Evolutionary conservation across 2,329 filamentous ascomycete species (phyloP), one percentile per base, ranked within the genome.

Genomic region (Neurospora sp.): DNA sequence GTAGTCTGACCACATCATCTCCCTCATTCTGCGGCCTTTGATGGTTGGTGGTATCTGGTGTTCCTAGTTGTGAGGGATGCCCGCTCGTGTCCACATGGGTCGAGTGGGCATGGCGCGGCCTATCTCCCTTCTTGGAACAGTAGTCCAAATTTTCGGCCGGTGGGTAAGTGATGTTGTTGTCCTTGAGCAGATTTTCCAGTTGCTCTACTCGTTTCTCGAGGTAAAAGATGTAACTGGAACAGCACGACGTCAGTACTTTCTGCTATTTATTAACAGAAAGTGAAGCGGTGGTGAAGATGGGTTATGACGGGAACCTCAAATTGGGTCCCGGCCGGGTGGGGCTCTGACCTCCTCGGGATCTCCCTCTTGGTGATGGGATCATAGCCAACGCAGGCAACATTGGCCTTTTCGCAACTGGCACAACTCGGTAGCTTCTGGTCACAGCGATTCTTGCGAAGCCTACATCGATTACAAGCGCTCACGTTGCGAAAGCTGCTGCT

Each of bases 331-430:
- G 46, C 6, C 23, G 52, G 52, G 52, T 28, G 28, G 7, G 15
- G 2, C n/a, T 36, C 91, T 82, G 90, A 97, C 84, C 90, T 93
- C 80, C 94, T 88, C 67, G 95, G 95, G 71, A 98, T 97, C 81
- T 97, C 93, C 78, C 92, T 90, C 84, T 97, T 97, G 33, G 93
- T 97, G 77, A 97, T 97, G 40, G 95, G 94, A 78, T 98, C 95
- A 80, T 97, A 97, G 73, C 95, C 95, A 68, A 97, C 93, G 79
- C 96, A 98, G 74, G 92, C 90, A 66, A 96, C 92, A 71, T 88
- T 87, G n/a, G 92, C 94, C 82, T 97, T 97, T 79, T 94, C 93
- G 81, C 95, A 98, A 75, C 92, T 93, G 58, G 92, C 90, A 79
- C 95, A 98, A 76, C 92, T 93, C 9, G 95, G 95, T 72, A 98